These are phyloP conservation scores for Colletotrichum orbiculare DNA, from an alignment of 2,329 filamentous ascomycete species.

Conservation along the genomic window DNA sequence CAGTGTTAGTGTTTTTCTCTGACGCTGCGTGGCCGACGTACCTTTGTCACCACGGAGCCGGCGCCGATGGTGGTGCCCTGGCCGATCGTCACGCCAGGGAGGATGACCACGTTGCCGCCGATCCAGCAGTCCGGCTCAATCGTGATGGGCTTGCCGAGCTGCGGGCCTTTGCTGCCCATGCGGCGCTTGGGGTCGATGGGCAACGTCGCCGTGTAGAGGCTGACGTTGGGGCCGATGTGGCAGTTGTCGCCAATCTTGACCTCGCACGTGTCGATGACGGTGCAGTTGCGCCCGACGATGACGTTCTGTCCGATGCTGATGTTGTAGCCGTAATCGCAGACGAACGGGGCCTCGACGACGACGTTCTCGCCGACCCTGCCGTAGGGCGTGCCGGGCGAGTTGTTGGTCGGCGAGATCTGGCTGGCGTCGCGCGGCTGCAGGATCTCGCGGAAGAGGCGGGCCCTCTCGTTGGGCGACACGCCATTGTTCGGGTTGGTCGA, in stretches of 20 bases:
- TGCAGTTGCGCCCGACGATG: constrained; percentile 84
- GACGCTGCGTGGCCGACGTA: constrained; percentile 43
- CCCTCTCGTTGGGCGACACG: constrained; percentile 75
- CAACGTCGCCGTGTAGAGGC: constrained; percentile 80
- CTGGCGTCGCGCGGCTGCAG: constrained; percentile 70
- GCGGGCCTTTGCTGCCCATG: constrained; percentile 78
- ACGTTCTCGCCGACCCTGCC: constrained; percentile 80
- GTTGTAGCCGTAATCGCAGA: constrained; percentile 96
- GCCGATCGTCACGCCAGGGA: constrained; percentile 84
- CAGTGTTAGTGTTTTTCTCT: not conserved
- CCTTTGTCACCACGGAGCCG: constrained; percentile 86
- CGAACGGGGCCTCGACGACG: constrained; percentile 87
- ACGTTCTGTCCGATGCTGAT: constrained; percentile 88
- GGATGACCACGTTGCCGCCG: constrained; percentile 79
- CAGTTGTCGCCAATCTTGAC: constrained; percentile 84
- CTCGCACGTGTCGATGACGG: constrained; percentile 85
- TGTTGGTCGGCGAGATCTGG: constrained; percentile 65
- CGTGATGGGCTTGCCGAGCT: constrained; percentile 75
- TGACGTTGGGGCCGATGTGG: constrained; percentile 86
- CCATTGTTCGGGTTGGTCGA: constrained; percentile 79
- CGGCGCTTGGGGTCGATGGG: constrained; percentile 79
- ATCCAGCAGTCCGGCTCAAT: constrained; percentile 91
- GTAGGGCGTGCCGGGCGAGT: constrained; percentile 62
- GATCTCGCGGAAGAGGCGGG: constrained; percentile 78
- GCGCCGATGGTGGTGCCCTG: constrained; percentile 84